Evolutionary conservation across 2,329 filamentous ascomycete genomes (phyloP).

Genomic region (Trichoderma hamatum): DNA sequence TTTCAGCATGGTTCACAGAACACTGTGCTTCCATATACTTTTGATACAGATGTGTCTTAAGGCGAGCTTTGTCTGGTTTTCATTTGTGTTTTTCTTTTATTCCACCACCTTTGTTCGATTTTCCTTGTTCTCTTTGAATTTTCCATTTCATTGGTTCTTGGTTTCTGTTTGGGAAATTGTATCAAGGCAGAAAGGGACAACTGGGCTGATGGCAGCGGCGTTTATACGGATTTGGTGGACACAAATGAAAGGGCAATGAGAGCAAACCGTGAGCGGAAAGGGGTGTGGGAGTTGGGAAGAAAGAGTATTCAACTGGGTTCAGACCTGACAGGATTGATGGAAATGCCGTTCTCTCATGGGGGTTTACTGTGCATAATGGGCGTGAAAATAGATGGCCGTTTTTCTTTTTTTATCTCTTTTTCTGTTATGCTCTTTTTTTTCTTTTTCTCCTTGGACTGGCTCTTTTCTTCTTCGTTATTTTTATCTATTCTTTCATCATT

Average conservation of each 20-base stretch:
- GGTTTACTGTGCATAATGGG: slow-evolving; percentile 24
- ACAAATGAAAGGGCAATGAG: slow-evolving; percentile 7
- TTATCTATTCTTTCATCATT: background rate
- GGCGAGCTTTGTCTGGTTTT: background rate
- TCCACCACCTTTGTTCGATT: background rate
- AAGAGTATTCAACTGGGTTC: slow-evolving; percentile 22
- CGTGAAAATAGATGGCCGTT: slow-evolving; percentile 21
- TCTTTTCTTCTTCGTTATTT: background rate
- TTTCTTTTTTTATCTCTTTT: background rate
- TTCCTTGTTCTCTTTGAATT: slow-evolving; percentile 26
- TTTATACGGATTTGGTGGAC: slow-evolving; percentile 26
- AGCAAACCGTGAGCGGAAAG: background rate
- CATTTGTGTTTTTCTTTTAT: slow-evolving; percentile 8
- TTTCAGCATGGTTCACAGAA: background rate
- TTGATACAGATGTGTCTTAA: background rate
- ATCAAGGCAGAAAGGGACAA: slow-evolving; percentile 23
- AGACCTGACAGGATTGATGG: slow-evolving; percentile 15
- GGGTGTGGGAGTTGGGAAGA: background rate
- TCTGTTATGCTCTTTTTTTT: background rate
- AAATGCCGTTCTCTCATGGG: slow-evolving; percentile 22
- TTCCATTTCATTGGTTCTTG: slow-evolving; percentile 19
- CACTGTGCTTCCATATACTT: background rate
- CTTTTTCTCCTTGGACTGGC: background rate
- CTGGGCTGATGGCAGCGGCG: slow-evolving; percentile 35
- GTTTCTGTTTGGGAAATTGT: slow-evolving; percentile 27